These are phyloP conservation scores for Globisporangium mamillatum DNA, from an alignment of 352 stramenopile species.

Conservation along the genomic window DNA sequence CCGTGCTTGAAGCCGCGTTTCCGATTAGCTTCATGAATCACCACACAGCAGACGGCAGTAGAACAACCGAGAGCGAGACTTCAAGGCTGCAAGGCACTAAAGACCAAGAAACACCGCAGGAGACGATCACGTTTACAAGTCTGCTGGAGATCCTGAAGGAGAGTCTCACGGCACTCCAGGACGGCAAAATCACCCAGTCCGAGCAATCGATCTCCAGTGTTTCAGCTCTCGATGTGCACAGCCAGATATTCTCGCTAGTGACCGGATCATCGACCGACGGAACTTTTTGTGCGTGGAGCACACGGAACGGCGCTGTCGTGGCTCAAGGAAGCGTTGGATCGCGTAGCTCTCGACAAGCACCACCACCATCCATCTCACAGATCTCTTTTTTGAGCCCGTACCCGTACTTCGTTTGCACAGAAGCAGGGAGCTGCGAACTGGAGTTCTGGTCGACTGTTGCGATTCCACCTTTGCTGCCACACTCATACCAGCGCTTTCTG, in stretches of 20 bases:
- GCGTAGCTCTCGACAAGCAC: not conserved
- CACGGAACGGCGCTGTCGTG: constrained; percentile 33
- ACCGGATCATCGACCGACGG: constrained; percentile 30
- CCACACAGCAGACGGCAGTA: not conserved
- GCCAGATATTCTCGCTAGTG: constrained; percentile 24
- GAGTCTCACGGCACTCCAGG: constrained; percentile 15
- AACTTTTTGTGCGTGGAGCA: constrained; percentile 50
- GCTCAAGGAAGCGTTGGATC: constrained; percentile 17
- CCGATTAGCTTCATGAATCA: constrained; percentile 3
- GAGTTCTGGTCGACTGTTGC: constrained; percentile 41
- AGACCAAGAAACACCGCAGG: not conserved
- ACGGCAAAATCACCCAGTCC: not conserved
- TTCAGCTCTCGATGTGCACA: constrained; percentile 32
- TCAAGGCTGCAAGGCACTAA: not conserved
- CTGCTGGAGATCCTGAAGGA: constrained; percentile 30
- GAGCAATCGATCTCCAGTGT: constrained; percentile 13
- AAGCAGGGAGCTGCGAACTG: constrained; percentile 25
- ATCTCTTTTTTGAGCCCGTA: constrained; percentile 37
- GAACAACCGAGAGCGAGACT: not conserved
- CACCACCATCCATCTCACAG: constrained; percentile 16
- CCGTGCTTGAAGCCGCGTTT: constrained; percentile 26
- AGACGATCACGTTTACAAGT: constrained; percentile 27
- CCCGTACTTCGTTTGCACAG: constrained; percentile 41
- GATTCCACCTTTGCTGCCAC: constrained; percentile 21
- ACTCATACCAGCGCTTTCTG: constrained; percentile 24